A percentile compares a stretch with the other conserved stretches of the same genome.
These are phyloP conservation scores for Tetragonia tetragonoides DNA, from an alignment of 148 eudicot species.

Conservation along the genomic window DNA sequence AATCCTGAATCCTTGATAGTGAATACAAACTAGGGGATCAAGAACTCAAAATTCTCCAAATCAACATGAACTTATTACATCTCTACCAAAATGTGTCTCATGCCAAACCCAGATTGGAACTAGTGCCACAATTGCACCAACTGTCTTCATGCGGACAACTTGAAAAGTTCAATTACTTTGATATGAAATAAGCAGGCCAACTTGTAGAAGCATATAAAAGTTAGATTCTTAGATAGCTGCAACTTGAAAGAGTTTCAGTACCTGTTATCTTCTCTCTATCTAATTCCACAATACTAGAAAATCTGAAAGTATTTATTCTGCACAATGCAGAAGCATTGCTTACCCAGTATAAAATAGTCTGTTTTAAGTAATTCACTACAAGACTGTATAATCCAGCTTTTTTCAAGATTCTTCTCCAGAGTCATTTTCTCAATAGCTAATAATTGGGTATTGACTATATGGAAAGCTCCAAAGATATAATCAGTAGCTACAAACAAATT, in stretches of 20 bases:
- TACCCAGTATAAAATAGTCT: background rate
- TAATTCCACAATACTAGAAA: background rate
- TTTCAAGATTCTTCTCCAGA: background rate
- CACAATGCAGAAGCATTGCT: background rate
- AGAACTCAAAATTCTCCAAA: background rate
- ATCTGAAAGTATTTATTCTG: background rate
- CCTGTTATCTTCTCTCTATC: too few relatives aligned
- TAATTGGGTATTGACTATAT: background rate
- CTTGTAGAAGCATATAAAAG: background rate
- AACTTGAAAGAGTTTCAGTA: too few relatives aligned
- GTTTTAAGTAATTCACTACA: background rate
- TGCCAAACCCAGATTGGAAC: background rate
- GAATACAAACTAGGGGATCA: too few relatives aligned
- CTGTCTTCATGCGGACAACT: too few relatives aligned
- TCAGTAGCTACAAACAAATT: background rate
- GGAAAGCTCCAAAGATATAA: background rate
- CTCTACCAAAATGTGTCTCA: background rate
- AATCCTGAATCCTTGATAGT: too few relatives aligned
- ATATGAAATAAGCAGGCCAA: background rate
- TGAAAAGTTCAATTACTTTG: too few relatives aligned
- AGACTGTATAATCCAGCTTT: background rate
- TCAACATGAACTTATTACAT: background rate
- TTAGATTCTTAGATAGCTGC: too few relatives aligned
- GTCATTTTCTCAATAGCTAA: background rate
- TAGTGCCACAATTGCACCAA: background rate